Conservation (phyloP, 805 yeast genomes). For the Ogataea siamensis region DNA sequence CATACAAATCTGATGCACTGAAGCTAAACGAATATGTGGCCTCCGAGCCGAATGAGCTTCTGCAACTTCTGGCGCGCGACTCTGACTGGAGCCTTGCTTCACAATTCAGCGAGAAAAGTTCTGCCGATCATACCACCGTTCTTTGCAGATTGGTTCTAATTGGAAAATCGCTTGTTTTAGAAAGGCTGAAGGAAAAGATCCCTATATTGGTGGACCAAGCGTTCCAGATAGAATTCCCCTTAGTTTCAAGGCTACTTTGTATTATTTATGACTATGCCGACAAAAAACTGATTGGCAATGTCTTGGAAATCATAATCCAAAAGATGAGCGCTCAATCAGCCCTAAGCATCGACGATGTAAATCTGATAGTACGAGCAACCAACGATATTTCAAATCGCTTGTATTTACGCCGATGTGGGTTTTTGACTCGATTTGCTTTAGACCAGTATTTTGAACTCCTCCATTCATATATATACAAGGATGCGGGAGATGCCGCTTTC, state of each 20-base stretch:
- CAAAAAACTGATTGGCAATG: too few relatives aligned
- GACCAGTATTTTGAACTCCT: background rate
- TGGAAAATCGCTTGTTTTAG: background rate
- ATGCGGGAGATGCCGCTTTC: background rate
- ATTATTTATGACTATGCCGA: background rate
- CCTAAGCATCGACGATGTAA: background rate
- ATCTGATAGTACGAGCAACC: background rate
- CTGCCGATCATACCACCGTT: background rate
- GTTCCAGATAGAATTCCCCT: background rate
- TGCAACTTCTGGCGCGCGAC: background rate
- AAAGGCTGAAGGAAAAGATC: background rate
- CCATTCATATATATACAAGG: conserved; percentile 3
- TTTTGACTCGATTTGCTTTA: background rate
- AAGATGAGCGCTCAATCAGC: too few relatives aligned
- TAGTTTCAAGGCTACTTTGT: background rate
- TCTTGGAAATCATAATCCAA: background rate
- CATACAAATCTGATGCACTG: background rate
- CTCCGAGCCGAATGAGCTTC: background rate
- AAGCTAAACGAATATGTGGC: background rate
- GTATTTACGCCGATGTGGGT: background rate
- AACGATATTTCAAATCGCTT: background rate
- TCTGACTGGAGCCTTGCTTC: too few relatives aligned
- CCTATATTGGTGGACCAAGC: background rate
- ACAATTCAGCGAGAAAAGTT: background rate
- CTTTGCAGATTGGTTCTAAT: background rate